Evolutionary conservation across 805 yeast genomes (phyloP).

Genomic region (Blastobotrys attinorum): DNA sequence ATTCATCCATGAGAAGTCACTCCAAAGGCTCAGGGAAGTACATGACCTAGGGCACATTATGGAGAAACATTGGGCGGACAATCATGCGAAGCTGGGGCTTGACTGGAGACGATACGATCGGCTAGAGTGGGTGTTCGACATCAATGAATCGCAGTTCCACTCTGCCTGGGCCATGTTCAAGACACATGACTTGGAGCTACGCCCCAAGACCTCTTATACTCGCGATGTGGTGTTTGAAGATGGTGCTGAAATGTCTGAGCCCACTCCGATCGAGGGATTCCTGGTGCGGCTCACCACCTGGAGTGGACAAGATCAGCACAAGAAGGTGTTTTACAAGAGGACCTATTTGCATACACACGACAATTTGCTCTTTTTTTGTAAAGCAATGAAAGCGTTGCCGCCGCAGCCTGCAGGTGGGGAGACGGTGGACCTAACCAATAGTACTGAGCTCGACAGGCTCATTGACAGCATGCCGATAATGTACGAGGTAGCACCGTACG

Average conservation of each 20-base stretch:
- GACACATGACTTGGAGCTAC: conserved; percentile 53
- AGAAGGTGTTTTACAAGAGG: conserved; percentile 40
- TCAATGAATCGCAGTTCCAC: conserved; percentile 35
- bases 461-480: conserved; percentile 29
- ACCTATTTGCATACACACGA: conserved; percentile 59
- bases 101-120: conserved; percentile 67
- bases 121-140: conserved; percentile 58
- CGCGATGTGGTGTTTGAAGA: conserved; percentile 16
- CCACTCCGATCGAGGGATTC: conserved; percentile 77
- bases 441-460: conserved; percentile 13
- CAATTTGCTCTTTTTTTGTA: conserved; percentile 50
- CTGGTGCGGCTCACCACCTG: conserved; percentile 48
- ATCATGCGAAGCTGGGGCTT: conserved; percentile 36
- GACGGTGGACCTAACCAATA: conserved; percentile 24
- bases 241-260: conserved; percentile 39
- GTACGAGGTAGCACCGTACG: conserved; percentile 48
- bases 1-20: conserved; percentile 34
- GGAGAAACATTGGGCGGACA: conserved; percentile 10
- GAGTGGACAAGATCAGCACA: conserved; percentile 33
- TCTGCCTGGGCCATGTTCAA: conserved; percentile 37
- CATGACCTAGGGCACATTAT: conserved; percentile 10
- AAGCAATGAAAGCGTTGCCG: conserved; percentile 51
- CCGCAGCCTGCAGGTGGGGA: conserved; percentile 34
- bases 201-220: conserved; percentile 32
- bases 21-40: conserved; percentile 26